Evolutionary conservation across 2,329 filamentous ascomycete species (phyloP).

Genomic region (Ophiostoma sp.): DNA sequence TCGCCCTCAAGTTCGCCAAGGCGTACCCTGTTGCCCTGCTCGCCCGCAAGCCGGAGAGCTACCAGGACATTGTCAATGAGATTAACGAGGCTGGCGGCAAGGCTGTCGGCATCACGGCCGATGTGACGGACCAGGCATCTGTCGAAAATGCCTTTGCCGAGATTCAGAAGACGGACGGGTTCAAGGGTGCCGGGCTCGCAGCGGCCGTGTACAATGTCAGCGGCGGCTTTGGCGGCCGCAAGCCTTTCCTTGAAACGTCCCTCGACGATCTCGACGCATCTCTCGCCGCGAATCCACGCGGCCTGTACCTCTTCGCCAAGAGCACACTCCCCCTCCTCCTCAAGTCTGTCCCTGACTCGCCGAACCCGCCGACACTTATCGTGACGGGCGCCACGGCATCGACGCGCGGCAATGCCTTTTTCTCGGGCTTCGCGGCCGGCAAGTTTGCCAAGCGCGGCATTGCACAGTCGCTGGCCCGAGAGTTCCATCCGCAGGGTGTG

Average conservation of each 20-base stretch:
- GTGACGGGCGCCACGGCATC: conserved; percentile 87
- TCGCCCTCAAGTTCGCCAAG: conserved; percentile 59
- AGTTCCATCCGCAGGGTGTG: conserved; percentile 81
- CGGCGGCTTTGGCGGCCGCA: conserved; percentile 48
- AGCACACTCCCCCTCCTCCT: conserved; percentile 69
- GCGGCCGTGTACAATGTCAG: conserved; percentile 72
- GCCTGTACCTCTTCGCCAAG: conserved; percentile 76
- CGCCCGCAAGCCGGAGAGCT: conserved; percentile 67
- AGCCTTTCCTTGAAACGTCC: conserved; percentile 60
- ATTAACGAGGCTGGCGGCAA: conserved; percentile 67
- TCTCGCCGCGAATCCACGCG: conserved; percentile 53
- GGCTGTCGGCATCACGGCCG: conserved; percentile 69
- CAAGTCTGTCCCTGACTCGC: conserved; percentile 53
- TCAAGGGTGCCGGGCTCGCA: conserved; percentile 55
- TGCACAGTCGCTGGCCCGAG: conserved; percentile 72
- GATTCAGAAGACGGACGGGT: conserved; percentile 54
- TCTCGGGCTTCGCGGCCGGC: conserved; percentile 71
- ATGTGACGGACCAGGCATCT: conserved; percentile 55
- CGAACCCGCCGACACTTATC: conserved; percentile 74
- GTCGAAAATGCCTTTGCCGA: conserved; percentile 62
- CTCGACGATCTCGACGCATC: conserved; percentile 51
- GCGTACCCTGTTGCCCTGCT: conserved; percentile 73
- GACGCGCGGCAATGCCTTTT: conserved; percentile 67
- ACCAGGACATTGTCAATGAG: conserved; percentile 64
- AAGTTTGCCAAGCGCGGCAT: conserved; percentile 79